These are phyloP conservation scores for Ocimum tenuiflorum DNA, from an alignment of 257 asterid genomes.

Conservation along the genomic window DNA sequence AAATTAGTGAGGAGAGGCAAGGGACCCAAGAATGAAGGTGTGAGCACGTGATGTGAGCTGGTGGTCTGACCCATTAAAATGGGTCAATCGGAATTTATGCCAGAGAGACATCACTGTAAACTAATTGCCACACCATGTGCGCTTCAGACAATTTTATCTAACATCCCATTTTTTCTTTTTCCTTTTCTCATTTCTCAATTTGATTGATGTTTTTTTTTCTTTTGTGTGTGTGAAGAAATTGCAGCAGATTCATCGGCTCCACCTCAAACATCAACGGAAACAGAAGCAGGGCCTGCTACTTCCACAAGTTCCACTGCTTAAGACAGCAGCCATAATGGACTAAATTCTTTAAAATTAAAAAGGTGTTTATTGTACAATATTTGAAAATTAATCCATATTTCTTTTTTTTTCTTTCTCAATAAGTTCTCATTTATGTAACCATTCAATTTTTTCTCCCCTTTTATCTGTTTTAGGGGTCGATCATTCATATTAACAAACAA, in stretches of 20 bases:
- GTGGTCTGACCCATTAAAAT: conserved; percentile 21
- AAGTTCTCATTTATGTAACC: conserved; percentile 23
- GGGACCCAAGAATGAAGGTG: conserved; percentile 14
- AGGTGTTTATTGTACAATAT: conserved; percentile 31
- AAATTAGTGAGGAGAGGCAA: background rate
- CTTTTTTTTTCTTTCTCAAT: conserved; percentile 19
- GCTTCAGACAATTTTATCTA: background rate
- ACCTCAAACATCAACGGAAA: conserved; percentile 51
- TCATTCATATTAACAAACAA: conserved; percentile 22
- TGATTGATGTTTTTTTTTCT: background rate
- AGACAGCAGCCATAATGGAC: conserved; percentile 6
- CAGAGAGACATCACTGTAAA: conserved; percentile 18
- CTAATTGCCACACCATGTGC: conserved; percentile 20
- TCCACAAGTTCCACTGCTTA: conserved; percentile 56
- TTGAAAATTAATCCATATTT: conserved; percentile 27
- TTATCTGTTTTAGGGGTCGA: background rate
- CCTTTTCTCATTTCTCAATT: too few species aligned
- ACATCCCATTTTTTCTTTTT: too few species aligned
- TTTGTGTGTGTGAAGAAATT: background rate
- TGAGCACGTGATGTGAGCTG: conserved; percentile 27
- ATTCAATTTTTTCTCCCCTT: conserved; percentile 8
- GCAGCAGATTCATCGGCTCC: conserved; percentile 49
- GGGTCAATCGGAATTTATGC: conserved; percentile 25
- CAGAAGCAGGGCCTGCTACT: conserved; percentile 50
- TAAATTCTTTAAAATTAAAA: conserved; percentile 12